phyloP scores from a whole-genome alignment of 225 moss, liverwort and hornwort genomes.

The Polytrichum formosum region DNA sequence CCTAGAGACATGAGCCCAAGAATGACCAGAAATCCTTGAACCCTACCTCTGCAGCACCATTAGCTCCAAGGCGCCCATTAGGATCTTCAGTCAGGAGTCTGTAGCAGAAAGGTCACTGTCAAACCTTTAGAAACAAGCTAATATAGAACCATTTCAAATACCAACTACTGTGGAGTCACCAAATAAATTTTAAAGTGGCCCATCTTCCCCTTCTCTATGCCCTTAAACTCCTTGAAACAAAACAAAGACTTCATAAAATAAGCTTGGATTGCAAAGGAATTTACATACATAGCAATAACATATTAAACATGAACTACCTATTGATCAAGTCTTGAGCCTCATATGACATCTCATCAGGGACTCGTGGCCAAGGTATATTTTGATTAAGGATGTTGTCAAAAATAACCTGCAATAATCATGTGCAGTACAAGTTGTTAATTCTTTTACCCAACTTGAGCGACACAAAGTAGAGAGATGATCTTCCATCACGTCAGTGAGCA shows the following conservation, averaged over 20 bases:
- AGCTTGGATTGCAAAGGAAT: background rate
- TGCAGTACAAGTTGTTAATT: too few relatives aligned
- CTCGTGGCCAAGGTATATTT: constrained; percentile 88
- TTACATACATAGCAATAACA: background rate
- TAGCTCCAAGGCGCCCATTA: constrained; percentile 57
- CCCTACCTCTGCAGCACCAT: constrained; percentile 56
- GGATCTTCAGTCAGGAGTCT: constrained; percentile 65
- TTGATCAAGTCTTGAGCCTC: constrained; percentile 93
- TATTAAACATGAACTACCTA: constrained; percentile 29
- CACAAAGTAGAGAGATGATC: too few relatives aligned
- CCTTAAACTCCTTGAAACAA: too few relatives aligned
- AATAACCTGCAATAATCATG: constrained; percentile 62
- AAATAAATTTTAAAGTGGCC: background rate
- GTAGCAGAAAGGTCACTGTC: background rate
- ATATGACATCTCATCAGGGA: constrained; percentile 78
- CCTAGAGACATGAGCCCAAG: too few relatives aligned
- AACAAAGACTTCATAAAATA: too few relatives aligned
- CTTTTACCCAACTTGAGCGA: too few relatives aligned
- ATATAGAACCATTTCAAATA: too few relatives aligned
- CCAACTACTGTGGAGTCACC: too few relatives aligned
- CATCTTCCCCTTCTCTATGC: background rate
- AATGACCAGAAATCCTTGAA: background rate
- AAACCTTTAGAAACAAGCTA: background rate
- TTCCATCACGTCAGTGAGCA: too few relatives aligned
- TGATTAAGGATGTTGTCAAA: constrained; percentile 99